Conservation (phyloP, 257 asterid species). For the Solanum neorickii region DNA sequence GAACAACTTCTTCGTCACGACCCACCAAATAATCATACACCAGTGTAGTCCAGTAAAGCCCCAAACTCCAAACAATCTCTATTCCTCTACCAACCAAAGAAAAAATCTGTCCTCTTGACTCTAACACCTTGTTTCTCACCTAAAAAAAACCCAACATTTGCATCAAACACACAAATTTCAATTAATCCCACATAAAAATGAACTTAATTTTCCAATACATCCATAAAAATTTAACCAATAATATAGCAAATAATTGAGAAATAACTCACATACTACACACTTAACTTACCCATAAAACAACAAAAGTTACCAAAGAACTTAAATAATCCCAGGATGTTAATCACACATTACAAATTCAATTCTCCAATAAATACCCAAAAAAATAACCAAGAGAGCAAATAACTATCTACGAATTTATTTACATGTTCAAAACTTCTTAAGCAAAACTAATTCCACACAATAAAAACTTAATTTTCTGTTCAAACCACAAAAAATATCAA, state of each 20-base stretch:
- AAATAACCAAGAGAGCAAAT: background rate
- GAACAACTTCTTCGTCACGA: conserved; percentile 97
- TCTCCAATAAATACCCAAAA: background rate
- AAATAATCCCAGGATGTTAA: background rate
- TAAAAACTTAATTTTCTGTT: background rate
- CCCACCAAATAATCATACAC: conserved; percentile 76
- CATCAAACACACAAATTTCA: background rate
- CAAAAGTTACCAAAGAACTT: background rate
- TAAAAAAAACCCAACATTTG: conserved; percentile 9
- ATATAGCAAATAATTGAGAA: background rate
- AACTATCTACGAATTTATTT: background rate
- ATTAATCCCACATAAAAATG: background rate
- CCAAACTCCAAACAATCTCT: conserved; percentile 93
- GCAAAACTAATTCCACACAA: background rate
- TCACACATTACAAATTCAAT: background rate
- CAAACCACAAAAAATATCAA: background rate
- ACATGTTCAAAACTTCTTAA: background rate
- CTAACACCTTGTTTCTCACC: conserved; percentile 88
- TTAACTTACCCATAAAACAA: background rate
- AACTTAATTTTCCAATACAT: background rate
- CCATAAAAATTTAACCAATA: background rate
- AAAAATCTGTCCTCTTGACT: conserved; percentile 75
- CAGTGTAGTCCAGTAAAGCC: conserved; percentile 80
- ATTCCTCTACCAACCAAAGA: conserved; percentile 86
- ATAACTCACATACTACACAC: background rate